These are phyloP conservation scores for Shiraia sp. DNA, from an alignment of 2,329 filamentous ascomycete species.

Conservation along the genomic window DNA sequence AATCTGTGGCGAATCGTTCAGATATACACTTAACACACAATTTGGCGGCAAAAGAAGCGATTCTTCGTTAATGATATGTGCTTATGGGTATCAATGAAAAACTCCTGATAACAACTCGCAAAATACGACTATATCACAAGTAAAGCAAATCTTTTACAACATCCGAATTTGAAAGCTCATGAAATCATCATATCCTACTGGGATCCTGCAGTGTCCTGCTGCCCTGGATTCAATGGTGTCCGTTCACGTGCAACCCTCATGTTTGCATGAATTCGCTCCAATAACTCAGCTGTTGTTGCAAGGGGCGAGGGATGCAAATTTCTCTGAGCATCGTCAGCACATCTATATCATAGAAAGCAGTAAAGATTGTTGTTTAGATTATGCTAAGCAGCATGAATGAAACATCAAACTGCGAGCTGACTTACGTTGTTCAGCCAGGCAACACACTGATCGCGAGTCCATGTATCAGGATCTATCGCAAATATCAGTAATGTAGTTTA, in stretches of 20 bases:
- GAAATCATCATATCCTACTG: too few species aligned
- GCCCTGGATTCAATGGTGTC: neutral
- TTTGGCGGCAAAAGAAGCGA: neutral
- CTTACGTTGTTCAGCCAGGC: conserved; percentile 81
- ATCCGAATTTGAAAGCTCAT: too few species aligned
- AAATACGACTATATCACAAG: too few species aligned
- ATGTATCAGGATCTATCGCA: conserved; percentile 63
- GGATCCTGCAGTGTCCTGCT: too few species aligned
- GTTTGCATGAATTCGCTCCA: conserved; percentile 72
- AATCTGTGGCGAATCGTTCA: too few species aligned
- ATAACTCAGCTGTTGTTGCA: conserved; percentile 65
- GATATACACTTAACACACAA: too few species aligned
- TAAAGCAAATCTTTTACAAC: too few species aligned
- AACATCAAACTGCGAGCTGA: too few species aligned
- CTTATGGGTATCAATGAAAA: conserved; percentile 2
- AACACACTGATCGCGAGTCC: conserved; percentile 79
- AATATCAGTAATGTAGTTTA: conserved; percentile 3
- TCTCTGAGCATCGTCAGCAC: conserved; percentile 52
- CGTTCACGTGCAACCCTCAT: conserved; percentile 52
- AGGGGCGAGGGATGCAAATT: conserved; percentile 63
- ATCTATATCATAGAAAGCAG: neutral
- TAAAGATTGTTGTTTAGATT: too few species aligned
- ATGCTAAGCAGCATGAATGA: too few species aligned
- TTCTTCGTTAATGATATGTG: too few species aligned
- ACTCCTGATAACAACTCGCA: neutral